phyloP scores from a whole-genome alignment of 768 basidiomycete species.

The Mycena rosella region DNA sequence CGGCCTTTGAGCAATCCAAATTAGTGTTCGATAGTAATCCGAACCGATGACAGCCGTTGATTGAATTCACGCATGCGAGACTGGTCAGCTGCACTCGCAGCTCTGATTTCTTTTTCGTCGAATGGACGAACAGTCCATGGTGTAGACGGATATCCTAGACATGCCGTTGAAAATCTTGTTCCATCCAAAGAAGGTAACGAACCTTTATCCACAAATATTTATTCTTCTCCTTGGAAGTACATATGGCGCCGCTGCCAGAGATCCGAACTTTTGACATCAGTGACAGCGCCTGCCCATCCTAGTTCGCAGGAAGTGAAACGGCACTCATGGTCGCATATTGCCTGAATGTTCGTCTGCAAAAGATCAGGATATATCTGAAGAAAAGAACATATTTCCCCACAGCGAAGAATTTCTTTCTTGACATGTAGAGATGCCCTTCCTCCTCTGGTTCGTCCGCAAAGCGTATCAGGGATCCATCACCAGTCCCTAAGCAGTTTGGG shows the following conservation, averaged over 20 bases:
- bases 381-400: no score
- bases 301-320: constrained; percentile 39
- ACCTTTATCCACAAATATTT: constrained; percentile 42
- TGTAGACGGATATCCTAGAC: constrained; percentile 41
- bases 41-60: constrained; percentile 31
- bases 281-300: constrained; percentile 41
- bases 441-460: not conserved
- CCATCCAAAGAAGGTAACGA: not conserved
- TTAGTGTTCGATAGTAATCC: constrained; percentile 44
- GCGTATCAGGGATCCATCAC: not conserved
- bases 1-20: constrained; percentile 46
- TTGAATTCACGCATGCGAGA: constrained; percentile 36
- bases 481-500: not conserved
- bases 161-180: not conserved
- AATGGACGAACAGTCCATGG: constrained; percentile 43
- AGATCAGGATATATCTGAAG: not conserved
- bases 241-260: constrained; percentile 23
- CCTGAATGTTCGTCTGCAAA: constrained; percentile 1
- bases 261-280: constrained; percentile 32
- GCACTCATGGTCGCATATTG: constrained; percentile 37
- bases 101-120: constrained; percentile 37
- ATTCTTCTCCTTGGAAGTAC: constrained; percentile 35
- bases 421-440: constrained; percentile 3
- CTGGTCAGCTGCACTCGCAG: not conserved
- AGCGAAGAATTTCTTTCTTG: not conserved